Evolutionary conservation across 192 early-diverging fungal genomes (phyloP), one percentile per base, ranked within the genome.

Genomic region (Rhizophagus clarus): DNA sequence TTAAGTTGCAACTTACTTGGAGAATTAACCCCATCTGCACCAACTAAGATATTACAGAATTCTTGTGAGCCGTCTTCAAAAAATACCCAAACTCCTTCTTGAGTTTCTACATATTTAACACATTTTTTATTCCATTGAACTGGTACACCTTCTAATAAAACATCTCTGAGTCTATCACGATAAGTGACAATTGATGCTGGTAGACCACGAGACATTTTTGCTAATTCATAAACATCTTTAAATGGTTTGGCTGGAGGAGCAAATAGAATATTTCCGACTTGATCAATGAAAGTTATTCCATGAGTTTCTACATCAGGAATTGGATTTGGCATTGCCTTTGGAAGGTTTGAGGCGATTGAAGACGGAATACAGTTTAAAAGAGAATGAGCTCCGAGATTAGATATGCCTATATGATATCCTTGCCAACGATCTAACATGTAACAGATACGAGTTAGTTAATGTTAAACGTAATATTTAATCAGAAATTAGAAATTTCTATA

Each of bases 1-100:
- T n/a, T n/a, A n/a, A n/a, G n/a, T n/a, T n/a, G n/a, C 6, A 32
- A 72, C 15, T 17, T 73, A 31, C 72, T n/a, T 49, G 49, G 40
- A n/a, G 72, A 73, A 73, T 73, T 73, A 32, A 73, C 22, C 26
- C 72, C 72, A 51, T 73, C 72, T 12, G 72, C 9, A 32, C 72
- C 72, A 28, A 73, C 29, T 47, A 73, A 56, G 12, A 73, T 17
- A 26, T 73, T 42, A 51, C 72, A 37, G 32, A 73, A 45, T 49
- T 73, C 72, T 20, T 24, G 12, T 49, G 72, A 49, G 17, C 72
- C 72, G 29, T 73, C 72, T 9, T 45, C 72, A 56, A 73, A 73
- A 17, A 14, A 73, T 32, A 29, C 40, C 72, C 72, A 51, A 56
- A 73, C 72, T 14, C 72, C 40, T 28, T 73, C 24, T 49, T 73